Base-by-base conservation (phyloP, 768 basidiomycete species). In the Cyclocybe aegerita region DNA sequence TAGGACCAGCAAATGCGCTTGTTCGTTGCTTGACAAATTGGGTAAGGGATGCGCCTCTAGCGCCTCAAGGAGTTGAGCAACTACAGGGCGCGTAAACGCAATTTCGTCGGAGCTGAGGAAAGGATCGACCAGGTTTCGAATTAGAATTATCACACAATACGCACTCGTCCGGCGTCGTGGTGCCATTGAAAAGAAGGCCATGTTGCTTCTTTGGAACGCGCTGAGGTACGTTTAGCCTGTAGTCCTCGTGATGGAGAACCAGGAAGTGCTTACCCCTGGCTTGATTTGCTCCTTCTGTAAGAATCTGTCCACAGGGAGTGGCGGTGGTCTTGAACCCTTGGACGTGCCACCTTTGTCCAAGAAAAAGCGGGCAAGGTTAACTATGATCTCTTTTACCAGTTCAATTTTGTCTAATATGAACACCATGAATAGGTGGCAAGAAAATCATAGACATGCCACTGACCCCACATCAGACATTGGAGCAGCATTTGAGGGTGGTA, bases 401-500 rank as follows among this genome's bases (percentile, higher is more conserved):
- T 90, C 88, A 35, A 90, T 65, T 66, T 96, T 96, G 35, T 85
- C 93, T 95, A 62, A 6, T 23, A 16, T 51, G 45, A 34, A 6
- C 32, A 43, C 46, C 11, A 52, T 35, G 33, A 38, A 33, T 35
- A 38, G 23, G 34, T 39, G 41, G 37, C 4, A 36, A 32, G 9
- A n/a, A 37, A 35, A 11, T 15, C 41, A 9, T 10, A 46, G 35
- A 42, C 33, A 30, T 15, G 45, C 32, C 5, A 64, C 82, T 49
- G 58, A 95, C 95, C 88, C 94, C 93, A 96, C 7, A 97, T 70
- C 48, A 98, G 73, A 63, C 93, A 96, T 62, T 98, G 95, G 9
- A 94, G 70, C 12, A 98, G 65, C 79, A 96, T 87, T 61, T 95
- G 92, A 3, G 96, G 95, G 69, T 98, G 93, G 65, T 91, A 94